Evolutionary conservation across 345 rosid species (phyloP).

Genomic region (Citrus australasica): DNA sequence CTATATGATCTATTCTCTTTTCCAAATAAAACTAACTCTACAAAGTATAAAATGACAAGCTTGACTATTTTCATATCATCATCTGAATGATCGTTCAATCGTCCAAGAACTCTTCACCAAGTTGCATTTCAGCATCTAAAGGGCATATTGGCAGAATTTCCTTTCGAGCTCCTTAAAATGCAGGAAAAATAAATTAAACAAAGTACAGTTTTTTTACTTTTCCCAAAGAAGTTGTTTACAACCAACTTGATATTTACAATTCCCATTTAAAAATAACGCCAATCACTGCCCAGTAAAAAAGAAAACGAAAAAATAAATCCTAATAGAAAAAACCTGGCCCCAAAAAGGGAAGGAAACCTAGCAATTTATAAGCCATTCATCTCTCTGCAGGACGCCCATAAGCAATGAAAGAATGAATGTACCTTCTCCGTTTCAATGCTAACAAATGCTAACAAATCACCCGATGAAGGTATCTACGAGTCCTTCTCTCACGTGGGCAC

Average conservation of each 20-base stretch:
- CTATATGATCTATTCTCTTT: too few species aligned
- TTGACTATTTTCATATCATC: too few species aligned
- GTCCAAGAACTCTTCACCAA: too few species aligned
- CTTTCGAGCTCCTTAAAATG: too few species aligned
- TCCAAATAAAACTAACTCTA: too few species aligned
- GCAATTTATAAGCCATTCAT: not conserved
- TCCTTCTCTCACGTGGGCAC: too few species aligned
- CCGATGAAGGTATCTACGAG: not conserved
- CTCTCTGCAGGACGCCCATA: not conserved
- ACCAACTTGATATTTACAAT: slow-evolving; percentile 1
- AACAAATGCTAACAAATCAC: not conserved
- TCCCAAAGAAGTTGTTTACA: not conserved
- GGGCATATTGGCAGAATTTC: too few species aligned
- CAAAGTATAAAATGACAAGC: too few species aligned
- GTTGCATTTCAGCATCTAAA: too few species aligned
- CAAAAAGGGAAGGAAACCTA: not conserved
- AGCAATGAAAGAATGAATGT: not conserved
- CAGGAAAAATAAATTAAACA: not conserved
- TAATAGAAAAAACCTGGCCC: too few species aligned
- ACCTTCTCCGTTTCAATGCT: not conserved
- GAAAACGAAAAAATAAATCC: not conserved
- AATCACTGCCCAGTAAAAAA: not conserved
- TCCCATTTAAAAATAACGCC: not conserved
- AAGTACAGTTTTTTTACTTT: not conserved
- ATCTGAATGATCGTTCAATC: too few species aligned